These are phyloP conservation scores for Cornus suecica DNA, from an alignment of 148 eudicot species.

Conservation along the genomic window DNA sequence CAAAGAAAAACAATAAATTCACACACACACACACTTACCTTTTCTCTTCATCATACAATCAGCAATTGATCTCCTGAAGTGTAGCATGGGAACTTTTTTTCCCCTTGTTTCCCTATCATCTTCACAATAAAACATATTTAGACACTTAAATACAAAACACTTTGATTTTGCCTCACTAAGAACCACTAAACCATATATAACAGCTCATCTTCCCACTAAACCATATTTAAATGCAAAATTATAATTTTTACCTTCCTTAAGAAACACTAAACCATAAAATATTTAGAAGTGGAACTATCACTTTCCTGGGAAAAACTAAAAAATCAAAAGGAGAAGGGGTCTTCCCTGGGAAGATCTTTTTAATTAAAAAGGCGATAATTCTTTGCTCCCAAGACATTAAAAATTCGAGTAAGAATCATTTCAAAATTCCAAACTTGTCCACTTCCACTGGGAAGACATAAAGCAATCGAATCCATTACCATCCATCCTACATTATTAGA, in stretches of 20 bases:
- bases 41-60: too few species aligned
- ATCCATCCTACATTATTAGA: conserved; percentile 5
- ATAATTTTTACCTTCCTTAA: not conserved
- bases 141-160: not conserved
- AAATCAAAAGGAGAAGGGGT: not conserved
- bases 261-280: not conserved
- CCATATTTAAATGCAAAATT: too few species aligned
- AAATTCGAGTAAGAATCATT: too few species aligned
- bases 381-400: too few species aligned
- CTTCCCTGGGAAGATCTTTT: not conserved
- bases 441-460: not conserved
- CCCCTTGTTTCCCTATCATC: not conserved
- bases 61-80: too few species aligned
- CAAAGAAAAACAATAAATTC: too few species aligned
- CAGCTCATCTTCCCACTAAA: too few species aligned
- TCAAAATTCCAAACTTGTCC: not conserved
- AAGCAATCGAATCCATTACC: conserved; percentile 6
- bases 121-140: not conserved
- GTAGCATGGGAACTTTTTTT: too few species aligned
- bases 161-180: not conserved
- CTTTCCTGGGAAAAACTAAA: not conserved
- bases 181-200: not conserved
- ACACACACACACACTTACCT: too few species aligned
- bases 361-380: not conserved
- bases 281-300: not conserved